These are phyloP conservation scores for Colletotrichum lini DNA, from an alignment of 2,329 filamentous ascomycete genomes.

Conservation along the genomic window DNA sequence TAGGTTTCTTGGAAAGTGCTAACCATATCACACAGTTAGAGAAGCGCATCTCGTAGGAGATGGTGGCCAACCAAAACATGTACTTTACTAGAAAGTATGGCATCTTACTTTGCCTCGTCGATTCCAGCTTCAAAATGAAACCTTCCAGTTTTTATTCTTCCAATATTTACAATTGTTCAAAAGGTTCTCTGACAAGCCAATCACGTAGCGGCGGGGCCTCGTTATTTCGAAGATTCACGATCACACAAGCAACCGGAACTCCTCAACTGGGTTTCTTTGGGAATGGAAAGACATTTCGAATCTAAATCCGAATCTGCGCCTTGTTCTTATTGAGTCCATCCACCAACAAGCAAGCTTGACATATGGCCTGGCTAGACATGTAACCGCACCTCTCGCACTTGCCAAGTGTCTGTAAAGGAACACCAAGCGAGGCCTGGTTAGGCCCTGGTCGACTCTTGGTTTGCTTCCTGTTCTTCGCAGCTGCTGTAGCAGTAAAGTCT, in stretches of 20 bases:
- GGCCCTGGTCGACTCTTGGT: neutral
- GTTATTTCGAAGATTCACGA: neutral
- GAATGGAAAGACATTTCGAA: neutral
- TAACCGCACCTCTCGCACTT: constrained; percentile 92
- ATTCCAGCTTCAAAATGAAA: constrained; percentile 15
- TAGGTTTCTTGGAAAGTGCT: constrained; percentile 19
- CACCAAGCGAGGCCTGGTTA: neutral
- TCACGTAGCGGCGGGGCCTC: neutral
- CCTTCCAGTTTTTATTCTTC: neutral
- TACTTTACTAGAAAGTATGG: constrained; percentile 21
- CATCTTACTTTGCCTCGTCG: neutral
- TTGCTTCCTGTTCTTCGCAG: neutral
- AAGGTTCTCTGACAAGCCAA: neutral
- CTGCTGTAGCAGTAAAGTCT: constrained; percentile 66
- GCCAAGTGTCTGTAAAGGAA: constrained; percentile 78
- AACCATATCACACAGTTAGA: constrained; percentile 61
- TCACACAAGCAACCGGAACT: neutral
- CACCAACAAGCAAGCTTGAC: constrained; percentile 92
- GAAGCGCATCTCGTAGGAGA: constrained; percentile 63
- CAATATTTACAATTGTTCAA: too few species aligned
- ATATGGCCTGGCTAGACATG: constrained; percentile 93
- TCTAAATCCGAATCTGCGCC: constrained; percentile 69
- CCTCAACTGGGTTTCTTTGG: neutral
- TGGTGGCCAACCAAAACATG: constrained; percentile 9
- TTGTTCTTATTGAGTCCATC: constrained; percentile 91